A percentile compares a stretch with the other conserved stretches of the same genome.
Evolutionary conservation across 2,329 filamentous ascomycete species (phyloP).

Genomic region (Akanthomyces muscarius): DNA sequence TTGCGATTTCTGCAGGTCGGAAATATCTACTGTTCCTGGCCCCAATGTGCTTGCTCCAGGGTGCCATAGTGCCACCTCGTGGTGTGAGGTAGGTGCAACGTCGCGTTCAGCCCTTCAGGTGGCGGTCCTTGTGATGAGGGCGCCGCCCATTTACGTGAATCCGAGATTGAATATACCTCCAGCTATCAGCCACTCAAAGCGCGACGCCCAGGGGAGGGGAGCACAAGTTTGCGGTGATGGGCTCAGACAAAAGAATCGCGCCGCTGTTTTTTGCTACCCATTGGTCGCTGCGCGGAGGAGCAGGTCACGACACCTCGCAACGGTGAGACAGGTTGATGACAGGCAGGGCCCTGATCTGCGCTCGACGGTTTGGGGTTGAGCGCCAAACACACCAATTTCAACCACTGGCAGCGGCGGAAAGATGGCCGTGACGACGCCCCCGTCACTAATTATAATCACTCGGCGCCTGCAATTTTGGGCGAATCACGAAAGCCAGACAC

Average conservation of each 20-base stretch:
- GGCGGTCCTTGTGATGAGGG: conserved; percentile 1
- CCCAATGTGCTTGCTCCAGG: neutral
- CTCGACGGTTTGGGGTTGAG: neutral
- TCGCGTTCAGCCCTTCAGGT: neutral
- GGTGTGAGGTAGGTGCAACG: neutral
- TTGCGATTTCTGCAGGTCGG: neutral
- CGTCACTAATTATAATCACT: neutral
- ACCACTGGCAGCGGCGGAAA: neutral
- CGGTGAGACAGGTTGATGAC: neutral
- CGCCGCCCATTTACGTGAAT: neutral
- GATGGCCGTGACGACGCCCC: neutral
- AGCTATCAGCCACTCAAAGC: neutral
- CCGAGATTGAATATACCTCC: no score
- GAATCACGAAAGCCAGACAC: neutral
- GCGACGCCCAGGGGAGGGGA: neutral
- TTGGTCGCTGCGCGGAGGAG: neutral
- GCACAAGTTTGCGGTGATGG: neutral
- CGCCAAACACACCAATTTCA: neutral
- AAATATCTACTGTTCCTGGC: conserved; percentile 3
- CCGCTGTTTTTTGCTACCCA: neutral
- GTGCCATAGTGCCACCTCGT: neutral
- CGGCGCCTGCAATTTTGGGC: neutral
- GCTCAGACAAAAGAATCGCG: no score
- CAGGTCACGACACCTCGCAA: neutral
- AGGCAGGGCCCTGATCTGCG: neutral